Base-by-base conservation (phyloP, 2,329 filamentous ascomycete genomes). In the Ophiobolus disseminans region DNA sequence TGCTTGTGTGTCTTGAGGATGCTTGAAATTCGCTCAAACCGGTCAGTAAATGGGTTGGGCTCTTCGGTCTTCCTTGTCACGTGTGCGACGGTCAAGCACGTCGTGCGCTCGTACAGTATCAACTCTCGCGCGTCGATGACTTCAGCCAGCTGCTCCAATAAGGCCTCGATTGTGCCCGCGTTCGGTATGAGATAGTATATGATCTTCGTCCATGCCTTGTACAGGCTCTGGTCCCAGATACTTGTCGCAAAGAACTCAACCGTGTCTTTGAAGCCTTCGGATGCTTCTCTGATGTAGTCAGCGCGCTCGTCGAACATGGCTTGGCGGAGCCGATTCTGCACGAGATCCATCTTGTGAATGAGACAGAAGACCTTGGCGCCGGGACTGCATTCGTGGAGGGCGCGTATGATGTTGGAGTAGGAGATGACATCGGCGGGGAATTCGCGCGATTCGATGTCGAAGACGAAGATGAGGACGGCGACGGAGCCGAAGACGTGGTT, bases 1-100 rank as follows among this genome's bases (percentile, higher is more conserved):
- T 97, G 93, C 79, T 97, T 99, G 79, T 97, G 97, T 50, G 93
- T 92, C 78, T 99, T 99, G 76, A 99, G 89, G 68, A 99, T 97
- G 73, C 96, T 97, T 54, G 89, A 94, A 68, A 99, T 89, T 61
- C 89, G 88, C 79, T 99, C 94, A 64, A 96, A 91, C 2, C 94
- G 89, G 75, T 99, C 94, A 40, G 88, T 88, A 54, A 90, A 95
- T 1, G 94, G 93, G 71, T 99, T 99, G 40, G 84, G 76, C 26
- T 82, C 80, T 35, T 91, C 91, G 53, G 87, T 81, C 14, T 84
- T 81, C 1, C 89, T 88, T 4, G 90, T 90, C 76, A 96, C 94
- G 48, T 89, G 91, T 0, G 91, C 96, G n/a, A 99, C 92, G 43
- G 93, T 95, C 0, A 99, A 83, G 75, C 97, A 99, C 0, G 92